These are phyloP conservation scores for Calonectria hongkongensis DNA, from an alignment of 2,329 filamentous ascomycete species.

Conservation along the genomic window DNA sequence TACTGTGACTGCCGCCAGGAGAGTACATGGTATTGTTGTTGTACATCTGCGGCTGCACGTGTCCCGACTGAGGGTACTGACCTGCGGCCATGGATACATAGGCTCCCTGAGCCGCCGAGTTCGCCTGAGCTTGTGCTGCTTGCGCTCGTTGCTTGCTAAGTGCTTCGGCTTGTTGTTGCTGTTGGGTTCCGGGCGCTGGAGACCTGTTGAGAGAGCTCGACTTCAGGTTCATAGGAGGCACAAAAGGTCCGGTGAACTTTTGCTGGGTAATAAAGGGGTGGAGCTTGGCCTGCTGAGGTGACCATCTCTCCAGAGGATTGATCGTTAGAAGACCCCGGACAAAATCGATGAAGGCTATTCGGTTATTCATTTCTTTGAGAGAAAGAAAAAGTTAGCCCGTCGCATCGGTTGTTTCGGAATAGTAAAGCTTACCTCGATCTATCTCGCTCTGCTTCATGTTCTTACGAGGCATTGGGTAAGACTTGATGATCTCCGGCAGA, in stretches of 20 bases:
- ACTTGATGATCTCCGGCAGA: slow-evolving; percentile 96
- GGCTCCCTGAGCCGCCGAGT: slow-evolving; percentile 79
- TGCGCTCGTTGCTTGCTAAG: slow-evolving; percentile 93
- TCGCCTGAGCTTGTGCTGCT: slow-evolving; percentile 81
- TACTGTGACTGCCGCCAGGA: slow-evolving; percentile 68
- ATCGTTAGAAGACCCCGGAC: slow-evolving; percentile 94
- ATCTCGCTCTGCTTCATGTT: slow-evolving; percentile 99
- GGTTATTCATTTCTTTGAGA: slow-evolving; percentile 94
- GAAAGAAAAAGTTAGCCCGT: slow-evolving; percentile 46
- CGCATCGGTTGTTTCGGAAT: not conserved
- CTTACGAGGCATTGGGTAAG: slow-evolving; percentile 98
- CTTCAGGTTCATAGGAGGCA: slow-evolving; percentile 97
- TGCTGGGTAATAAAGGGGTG: slow-evolving; percentile 99
- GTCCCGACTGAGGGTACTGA: slow-evolving; percentile 68
- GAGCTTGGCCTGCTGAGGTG: slow-evolving; percentile 95
- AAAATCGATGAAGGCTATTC: slow-evolving; percentile 98
- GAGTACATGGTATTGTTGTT: slow-evolving; percentile 89
- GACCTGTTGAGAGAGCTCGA: slow-evolving; percentile 89
- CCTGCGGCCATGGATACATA: slow-evolving; percentile 72
- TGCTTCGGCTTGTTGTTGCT: slow-evolving; percentile 96
- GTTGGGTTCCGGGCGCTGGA: slow-evolving; percentile 93
- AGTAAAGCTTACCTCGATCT: slow-evolving; percentile 83
- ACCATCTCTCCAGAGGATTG: slow-evolving; percentile 97
- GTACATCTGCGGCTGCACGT: slow-evolving; percentile 81
- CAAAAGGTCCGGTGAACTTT: slow-evolving; percentile 96